These are phyloP conservation scores for Sporisorium scitamineum DNA, from an alignment of 1,284 basidiomycete species.

Conservation along the genomic window DNA sequence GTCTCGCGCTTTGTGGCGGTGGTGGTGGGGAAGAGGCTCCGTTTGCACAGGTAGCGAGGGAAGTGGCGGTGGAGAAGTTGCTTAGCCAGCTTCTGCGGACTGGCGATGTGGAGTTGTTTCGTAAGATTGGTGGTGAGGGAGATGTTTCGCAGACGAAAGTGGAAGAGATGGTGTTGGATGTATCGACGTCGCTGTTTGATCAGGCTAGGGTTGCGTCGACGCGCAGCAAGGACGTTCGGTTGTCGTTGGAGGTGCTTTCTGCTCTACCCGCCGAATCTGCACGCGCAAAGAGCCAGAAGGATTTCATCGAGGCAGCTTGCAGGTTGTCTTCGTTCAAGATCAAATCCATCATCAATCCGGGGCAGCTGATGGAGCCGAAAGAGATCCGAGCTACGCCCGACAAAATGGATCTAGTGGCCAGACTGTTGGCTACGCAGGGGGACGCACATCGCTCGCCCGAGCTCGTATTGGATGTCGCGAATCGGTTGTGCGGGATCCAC, in stretches of 20 bases:
- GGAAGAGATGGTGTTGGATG: constrained; percentile 30
- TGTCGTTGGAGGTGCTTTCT: constrained; percentile 30
- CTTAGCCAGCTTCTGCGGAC: constrained; percentile 21
- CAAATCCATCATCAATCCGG: constrained; percentile 14
- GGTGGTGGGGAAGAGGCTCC: background rate
- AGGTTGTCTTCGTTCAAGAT: constrained; percentile 48
- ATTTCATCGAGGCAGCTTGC: constrained; percentile 52
- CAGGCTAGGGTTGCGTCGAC: constrained; percentile 17
- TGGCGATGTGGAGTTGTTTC: constrained; percentile 39
- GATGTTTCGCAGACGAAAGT: constrained; percentile 4
- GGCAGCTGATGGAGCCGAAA: constrained; percentile 16
- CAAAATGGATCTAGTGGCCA: constrained; percentile 29
- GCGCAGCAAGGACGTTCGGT: constrained; percentile 22
- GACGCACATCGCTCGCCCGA: constrained; percentile 47
- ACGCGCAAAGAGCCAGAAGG: constrained; percentile 7
- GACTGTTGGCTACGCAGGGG: constrained; percentile 26
- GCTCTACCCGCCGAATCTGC: constrained; percentile 5
- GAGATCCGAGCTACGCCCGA: constrained; percentile 39
- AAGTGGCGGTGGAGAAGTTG: background rate
- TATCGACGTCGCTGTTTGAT: constrained; percentile 40
- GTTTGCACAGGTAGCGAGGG: constrained; percentile 7
- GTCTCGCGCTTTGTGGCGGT: constrained; percentile 7
- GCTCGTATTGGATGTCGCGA: constrained; percentile 39
- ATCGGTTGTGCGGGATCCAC: constrained; percentile 10
- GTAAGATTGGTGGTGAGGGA: too few relatives aligned